Evolutionary conservation across 257 asterid genomes (phyloP), one percentile per base, ranked within the genome.

Genomic region (Haberlea rhodopensis): DNA sequence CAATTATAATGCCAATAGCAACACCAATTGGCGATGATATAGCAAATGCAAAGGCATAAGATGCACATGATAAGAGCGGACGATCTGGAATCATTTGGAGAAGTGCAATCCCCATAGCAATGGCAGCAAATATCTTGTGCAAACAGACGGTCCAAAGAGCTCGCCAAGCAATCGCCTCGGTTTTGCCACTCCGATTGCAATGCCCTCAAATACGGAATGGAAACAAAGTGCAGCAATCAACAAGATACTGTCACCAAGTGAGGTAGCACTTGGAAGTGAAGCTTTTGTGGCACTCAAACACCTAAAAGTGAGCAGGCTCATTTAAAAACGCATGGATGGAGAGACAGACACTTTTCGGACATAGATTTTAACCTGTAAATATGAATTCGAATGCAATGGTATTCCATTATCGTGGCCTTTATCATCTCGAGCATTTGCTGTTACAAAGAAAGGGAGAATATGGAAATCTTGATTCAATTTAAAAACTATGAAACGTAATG

Each of bases 31-130:
- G 97, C 73, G 85, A 86, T 0, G 97, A 91, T 11, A 91, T 86
- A 21, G 96, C 97, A 18, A 91, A 91, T 4, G 91, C 91, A 56
- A 91, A 91, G 7, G 97, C 87, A 28, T 86, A 91, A 6, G 87
- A 83, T 4, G 63, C 85, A n/a, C 80, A 80, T 0, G 96, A 88
- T 5, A 90, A 71, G 32, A 90, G 87, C 20, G 97, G 96, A 0
- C 97, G 85, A 43, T 84, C 69, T 0, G 97, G 97, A 9, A 90
- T 88, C 89, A 91, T 91, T 61, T 95, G 77, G 6, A 91, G 95
- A 11, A 91, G 96, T 37, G 97, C 95, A 62, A 91, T 86, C 61
- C 97, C 97, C 96, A 88, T 91, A 20, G 97, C 97, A 22, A 88
- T 75, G 25, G 97, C 97, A 5, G 96, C 97, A 27, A 91, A 88